Percentiles rank a stretch among this genome's conserved stretches.
phyloP scores from a whole-genome alignment of 805 yeast species.

The Saccharomycopsis fermentans region DNA sequence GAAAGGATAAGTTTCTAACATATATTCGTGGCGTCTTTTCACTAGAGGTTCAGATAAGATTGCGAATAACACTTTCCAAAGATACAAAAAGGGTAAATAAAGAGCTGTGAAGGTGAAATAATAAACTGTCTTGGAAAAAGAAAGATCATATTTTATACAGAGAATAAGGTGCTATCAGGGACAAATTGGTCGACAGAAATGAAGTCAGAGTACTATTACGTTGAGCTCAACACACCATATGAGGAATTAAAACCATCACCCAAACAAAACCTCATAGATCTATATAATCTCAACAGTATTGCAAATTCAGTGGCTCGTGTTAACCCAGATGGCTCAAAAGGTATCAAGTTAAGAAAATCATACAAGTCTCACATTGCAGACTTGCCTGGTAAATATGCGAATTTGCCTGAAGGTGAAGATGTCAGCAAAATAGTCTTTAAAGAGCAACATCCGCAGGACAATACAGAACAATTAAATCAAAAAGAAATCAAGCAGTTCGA shows the following conservation, averaged over 20 bases:
- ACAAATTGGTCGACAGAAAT: neutral
- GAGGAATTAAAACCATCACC: conserved; percentile 57
- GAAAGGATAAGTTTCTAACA: too few relatives aligned
- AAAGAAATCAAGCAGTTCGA: conserved; percentile 13
- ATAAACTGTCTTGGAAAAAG: neutral
- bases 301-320: conserved; percentile 79
- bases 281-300: conserved; percentile 57
- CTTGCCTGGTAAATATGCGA: conserved; percentile 63
- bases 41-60: too few relatives aligned
- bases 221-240: conserved; percentile 23
- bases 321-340: conserved; percentile 81
- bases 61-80: too few relatives aligned
- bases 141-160: too few relatives aligned
- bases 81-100: too few relatives aligned
- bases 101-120: neutral
- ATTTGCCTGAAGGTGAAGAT: conserved; percentile 37
- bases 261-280: conserved; percentile 52
- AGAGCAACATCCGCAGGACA: neutral
- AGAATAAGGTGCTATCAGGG: too few relatives aligned
- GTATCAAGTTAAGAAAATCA: conserved; percentile 86
- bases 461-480: neutral
- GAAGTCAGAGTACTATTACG: conserved; percentile 3
- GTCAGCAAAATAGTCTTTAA: conserved; percentile 15
- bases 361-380: conserved; percentile 89
- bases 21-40: too few relatives aligned